Evolutionary conservation across 441 rosid genomes (phyloP), one percentile per base, ranked within the genome.

Genomic region (Raphanus hybrid): DNA sequence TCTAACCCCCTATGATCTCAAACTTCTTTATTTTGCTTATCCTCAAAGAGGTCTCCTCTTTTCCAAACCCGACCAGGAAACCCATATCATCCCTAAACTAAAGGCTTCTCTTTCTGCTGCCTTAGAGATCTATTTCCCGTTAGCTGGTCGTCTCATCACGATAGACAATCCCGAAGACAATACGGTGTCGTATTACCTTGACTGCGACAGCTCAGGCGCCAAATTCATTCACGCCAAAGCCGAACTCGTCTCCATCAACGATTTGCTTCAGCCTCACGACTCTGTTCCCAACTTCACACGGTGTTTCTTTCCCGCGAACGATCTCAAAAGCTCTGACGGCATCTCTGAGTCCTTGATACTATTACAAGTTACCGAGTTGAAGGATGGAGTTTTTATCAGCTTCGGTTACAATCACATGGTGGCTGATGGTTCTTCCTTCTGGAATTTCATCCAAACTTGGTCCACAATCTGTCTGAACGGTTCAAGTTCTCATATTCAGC

Each of bases 321-420:
- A 45, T 45, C 14, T 45, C 52, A 50, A 50, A 50, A 50, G 57
- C 57, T n/a, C 57, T 14, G 18, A 50, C 57, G 57, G 57, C 18
- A n/a, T 50, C 57, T n/a, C 57, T n/a, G 57, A 50, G 57, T 14
- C 57, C 3, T 50, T 50, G 57, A 8, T 50, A 0, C 5, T 14
- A 14, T 6, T 50, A 8, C 57, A 50, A 50, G 57, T 50, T 14
- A 50, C 57, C 18, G 18, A 50, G 57, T n/a, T 50, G 57, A 50
- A 14, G 14, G 57, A 50, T 50, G 18, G 57, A n/a, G 57, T 50
- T 50, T 50, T 50, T 18, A 50, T 50, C 57, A 50, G 57, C 2
- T 50, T 50, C 18, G 57, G 57, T 50, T 50, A 50, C 18, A 50
- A 50, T 50, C 57, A 50, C 57, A 50, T 50, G 57, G 57, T 50